These are phyloP conservation scores for Neobulgaria alba DNA, from an alignment of 2,329 filamentous ascomycete species.

Conservation along the genomic window DNA sequence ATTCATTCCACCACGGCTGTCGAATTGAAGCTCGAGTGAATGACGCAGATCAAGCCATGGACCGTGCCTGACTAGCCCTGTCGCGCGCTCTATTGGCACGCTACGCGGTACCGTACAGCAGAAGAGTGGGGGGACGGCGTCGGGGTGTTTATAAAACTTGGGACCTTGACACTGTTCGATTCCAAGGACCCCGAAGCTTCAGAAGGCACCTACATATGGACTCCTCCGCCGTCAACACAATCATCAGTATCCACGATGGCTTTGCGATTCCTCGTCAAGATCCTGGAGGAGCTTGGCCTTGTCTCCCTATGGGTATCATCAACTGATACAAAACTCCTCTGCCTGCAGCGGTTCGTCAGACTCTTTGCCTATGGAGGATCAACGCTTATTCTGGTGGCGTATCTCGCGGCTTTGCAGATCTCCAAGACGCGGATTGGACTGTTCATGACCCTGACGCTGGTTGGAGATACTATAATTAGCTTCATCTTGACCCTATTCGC, in stretches of 20 bases:
- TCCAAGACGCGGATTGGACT: slow-evolving; percentile 46
- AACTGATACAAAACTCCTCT: slow-evolving; percentile 47
- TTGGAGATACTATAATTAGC: slow-evolving; percentile 50
- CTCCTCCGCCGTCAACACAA: too few species aligned
- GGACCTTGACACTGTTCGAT: too few species aligned
- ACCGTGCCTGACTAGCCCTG: too few species aligned
- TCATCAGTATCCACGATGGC: not conserved
- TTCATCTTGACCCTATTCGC: slow-evolving; percentile 49
- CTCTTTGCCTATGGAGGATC: slow-evolving; percentile 54
- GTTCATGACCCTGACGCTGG: slow-evolving; percentile 57
- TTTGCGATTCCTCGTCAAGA: slow-evolving; percentile 2
- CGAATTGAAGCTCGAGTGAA: too few species aligned
- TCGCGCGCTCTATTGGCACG: too few species aligned
- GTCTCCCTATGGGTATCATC: slow-evolving; percentile 34
- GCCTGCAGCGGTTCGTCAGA: slow-evolving; percentile 48
- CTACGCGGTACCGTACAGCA: too few species aligned
- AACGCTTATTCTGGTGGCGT: slow-evolving; percentile 48
- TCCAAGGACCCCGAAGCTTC: too few species aligned
- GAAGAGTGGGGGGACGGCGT: too few species aligned
- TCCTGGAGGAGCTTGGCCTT: slow-evolving; percentile 37
- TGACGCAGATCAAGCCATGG: too few species aligned
- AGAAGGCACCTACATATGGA: too few species aligned
- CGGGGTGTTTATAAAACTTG: too few species aligned
- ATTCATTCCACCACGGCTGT: too few species aligned
- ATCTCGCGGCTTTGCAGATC: slow-evolving; percentile 41